phyloP scores from a whole-genome alignment of 139 green algal genomes.

The Chlorella sp. region DNA sequence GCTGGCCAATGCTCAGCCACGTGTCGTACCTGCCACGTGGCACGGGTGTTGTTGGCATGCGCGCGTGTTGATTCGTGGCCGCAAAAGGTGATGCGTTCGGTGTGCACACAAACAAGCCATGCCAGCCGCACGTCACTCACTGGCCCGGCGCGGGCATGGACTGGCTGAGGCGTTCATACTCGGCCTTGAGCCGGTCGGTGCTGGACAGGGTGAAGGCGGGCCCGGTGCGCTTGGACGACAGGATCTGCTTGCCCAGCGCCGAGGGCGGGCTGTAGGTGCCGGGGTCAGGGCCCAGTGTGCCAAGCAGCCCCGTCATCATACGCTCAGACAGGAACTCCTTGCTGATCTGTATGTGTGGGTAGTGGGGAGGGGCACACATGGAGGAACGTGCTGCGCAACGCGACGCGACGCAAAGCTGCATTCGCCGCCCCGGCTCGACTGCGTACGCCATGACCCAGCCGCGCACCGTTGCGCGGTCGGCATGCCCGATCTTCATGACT shows the following conservation, averaged over 20 bases:
- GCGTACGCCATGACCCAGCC: too few species aligned
- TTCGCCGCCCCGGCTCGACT: too few species aligned
- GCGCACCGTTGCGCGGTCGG: not conserved
- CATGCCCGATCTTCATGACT: not conserved
- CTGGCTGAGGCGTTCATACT: slow-evolving; percentile 12
- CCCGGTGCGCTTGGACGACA: slow-evolving; percentile 4
- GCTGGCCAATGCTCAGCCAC: slow-evolving; percentile 14
- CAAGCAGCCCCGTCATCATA: slow-evolving; percentile 1
- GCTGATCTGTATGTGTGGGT: slow-evolving; percentile 4
- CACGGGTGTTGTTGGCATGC: too few species aligned
- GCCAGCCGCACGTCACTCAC: not conserved
- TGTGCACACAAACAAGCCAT: not conserved
- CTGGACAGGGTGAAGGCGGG: slow-evolving; percentile 11
- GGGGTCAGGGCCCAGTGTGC: slow-evolving; percentile 14
- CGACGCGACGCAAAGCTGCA: too few species aligned
- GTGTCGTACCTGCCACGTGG: slow-evolving; percentile 1
- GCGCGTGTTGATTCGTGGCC: too few species aligned
- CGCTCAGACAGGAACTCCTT: not conserved
- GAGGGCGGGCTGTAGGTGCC: slow-evolving; percentile 10
- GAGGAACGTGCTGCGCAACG: too few species aligned
- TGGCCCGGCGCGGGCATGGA: slow-evolving; percentile 12
- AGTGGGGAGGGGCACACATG: too few species aligned
- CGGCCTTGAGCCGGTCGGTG: slow-evolving; percentile 18
- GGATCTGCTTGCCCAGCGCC: slow-evolving; percentile 6
- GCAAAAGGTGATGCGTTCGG: too few species aligned